Evolutionary conservation across 2,329 filamentous ascomycete species (phyloP), one percentile per base, ranked within the genome.

Genomic region (Aureobasidium musti): DNA sequence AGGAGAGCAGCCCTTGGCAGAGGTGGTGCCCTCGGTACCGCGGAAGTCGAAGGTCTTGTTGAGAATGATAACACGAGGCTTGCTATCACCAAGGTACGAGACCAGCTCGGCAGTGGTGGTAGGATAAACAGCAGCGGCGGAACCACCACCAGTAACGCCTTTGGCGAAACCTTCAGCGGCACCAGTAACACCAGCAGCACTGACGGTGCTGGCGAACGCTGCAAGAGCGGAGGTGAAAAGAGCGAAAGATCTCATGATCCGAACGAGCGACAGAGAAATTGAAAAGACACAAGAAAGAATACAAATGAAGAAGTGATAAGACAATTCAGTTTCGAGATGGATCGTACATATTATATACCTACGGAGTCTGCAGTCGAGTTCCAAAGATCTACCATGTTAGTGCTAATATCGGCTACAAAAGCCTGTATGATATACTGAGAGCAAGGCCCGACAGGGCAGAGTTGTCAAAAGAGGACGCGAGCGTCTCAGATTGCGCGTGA

Each of bases 141-240:
- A 79, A 63, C 84, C 85, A 72, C 86, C 86, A 52, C 86, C 86
- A 21, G 87, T 89, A 33, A 85, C 83, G 57, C 84, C 84, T 67
- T 78, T 75, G 19, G 81, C 82, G 67, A 83, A 83, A 66, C 82
- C 82, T 69, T 81, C 78, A n/a, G 81, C 76, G 41, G 79, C 70
- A 17, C 77, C 77, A 39, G 72, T 70, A 5, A 76, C 74, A 8
- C 67, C 71, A 50, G 71, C 70, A 3, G 73, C 70, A 35, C 70
- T 71, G 19, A 56, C 68, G 14, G 71, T 66, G n/a, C 65, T 70
- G 35, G 68, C 72, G 28, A 72, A 69, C 14, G 71, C 69, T 21
- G 56, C 67, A 41, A 69, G 53, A 60, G 68, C 64, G 33, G 64
- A 64, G 33, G 60, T 65, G 7, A 67, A 65, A 41, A 74, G 65